Evolutionary conservation across 148 eudicot species (phyloP), one percentile per base, ranked within the genome.

Genomic region (Fagopyrum esculentum): DNA sequence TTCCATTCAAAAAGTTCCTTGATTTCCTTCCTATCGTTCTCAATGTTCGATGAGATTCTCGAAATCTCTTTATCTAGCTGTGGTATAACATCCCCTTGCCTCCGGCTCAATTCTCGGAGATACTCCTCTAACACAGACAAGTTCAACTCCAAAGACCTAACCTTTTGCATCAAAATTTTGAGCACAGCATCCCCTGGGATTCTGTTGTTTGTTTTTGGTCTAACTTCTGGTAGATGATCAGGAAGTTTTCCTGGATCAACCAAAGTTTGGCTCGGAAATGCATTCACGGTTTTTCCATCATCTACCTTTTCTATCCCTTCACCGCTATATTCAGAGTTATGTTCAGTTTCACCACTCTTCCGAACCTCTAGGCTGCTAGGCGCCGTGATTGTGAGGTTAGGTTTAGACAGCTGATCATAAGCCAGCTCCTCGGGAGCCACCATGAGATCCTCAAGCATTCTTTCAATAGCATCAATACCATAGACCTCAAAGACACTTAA

Each of bases 381-480:
- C 54, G 87, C 80, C 30, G 29, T 61, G 55, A 73, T 79, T 26
- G 92, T 87, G 12, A 84, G 45, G 75, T 87, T 91, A 78, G 81
- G 80, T 51, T 80, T 77, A 26, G 82, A 76, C 35, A 77, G 74
- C 78, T 78, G 79, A 61, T 76, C 74, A 66, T 75, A 45, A 29
- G 72, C 22, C 73, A 84, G 68, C 75, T 81, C 87, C 19, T 64
- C 84, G 35, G 93, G 75, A 77, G 81, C 80, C 69, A 82, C 93
- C 73, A 91, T 88, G 78, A 94, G 87, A 85, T 91, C 98, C 82
- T 90, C 96, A 77, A 94, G 97, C 97, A 94, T 88, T 72, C 89
- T 82, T 73, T 94, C 97, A 5, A 94, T 89, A 51, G 96, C 98
- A 86, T 94, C 98, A 59, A 91, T 80, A 30, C 98, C 98, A 79